Conservation (phyloP, 139 green algal genomes). For the Chlamydomonas sphaeroides region DNA sequence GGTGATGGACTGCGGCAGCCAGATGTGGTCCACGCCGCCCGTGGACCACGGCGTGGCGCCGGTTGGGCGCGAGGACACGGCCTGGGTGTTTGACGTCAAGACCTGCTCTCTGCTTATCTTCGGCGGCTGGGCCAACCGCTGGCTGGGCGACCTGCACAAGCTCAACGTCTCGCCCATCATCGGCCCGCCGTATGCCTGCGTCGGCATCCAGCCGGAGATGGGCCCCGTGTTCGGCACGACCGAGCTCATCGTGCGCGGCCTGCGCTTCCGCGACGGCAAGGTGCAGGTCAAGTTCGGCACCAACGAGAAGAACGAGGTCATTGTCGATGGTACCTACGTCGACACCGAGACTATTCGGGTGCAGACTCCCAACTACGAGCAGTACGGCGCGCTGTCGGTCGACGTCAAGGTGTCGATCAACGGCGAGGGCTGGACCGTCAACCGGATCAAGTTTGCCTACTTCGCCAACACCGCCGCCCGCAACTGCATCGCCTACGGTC, state of each 20-base stretch:
- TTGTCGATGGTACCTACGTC: slow-evolving; percentile 76
- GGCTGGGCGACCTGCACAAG: slow-evolving; percentile 86
- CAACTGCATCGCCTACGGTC: slow-evolving; percentile 86
- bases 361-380: slow-evolving; percentile 85
- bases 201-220: slow-evolving; percentile 68
- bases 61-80: slow-evolving; percentile 76
- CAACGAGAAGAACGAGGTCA: slow-evolving; percentile 71
- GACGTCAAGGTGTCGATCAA: slow-evolving; percentile 76
- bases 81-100: slow-evolving; percentile 84
- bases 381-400: slow-evolving; percentile 78
- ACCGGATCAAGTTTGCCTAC: slow-evolving; percentile 84
- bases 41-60: slow-evolving; percentile 55
- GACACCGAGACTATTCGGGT: slow-evolving; percentile 73
- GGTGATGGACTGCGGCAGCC: slow-evolving; percentile 81
- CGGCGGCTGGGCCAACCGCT: slow-evolving; percentile 87
- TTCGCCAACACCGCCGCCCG: slow-evolving; percentile 87
- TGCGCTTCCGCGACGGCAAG: slow-evolving; percentile 84
- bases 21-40: slow-evolving; percentile 75
- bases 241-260: slow-evolving; percentile 79
- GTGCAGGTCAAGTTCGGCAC: slow-evolving; percentile 78
- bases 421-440: slow-evolving; percentile 89
- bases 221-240: slow-evolving; percentile 87
- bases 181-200: slow-evolving; percentile 90
- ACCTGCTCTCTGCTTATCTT: slow-evolving; percentile 84
- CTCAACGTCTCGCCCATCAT: slow-evolving; percentile 88